phyloP scores from a whole-genome alignment of 805 yeast species.

The Barnettozyma botsteinii region DNA sequence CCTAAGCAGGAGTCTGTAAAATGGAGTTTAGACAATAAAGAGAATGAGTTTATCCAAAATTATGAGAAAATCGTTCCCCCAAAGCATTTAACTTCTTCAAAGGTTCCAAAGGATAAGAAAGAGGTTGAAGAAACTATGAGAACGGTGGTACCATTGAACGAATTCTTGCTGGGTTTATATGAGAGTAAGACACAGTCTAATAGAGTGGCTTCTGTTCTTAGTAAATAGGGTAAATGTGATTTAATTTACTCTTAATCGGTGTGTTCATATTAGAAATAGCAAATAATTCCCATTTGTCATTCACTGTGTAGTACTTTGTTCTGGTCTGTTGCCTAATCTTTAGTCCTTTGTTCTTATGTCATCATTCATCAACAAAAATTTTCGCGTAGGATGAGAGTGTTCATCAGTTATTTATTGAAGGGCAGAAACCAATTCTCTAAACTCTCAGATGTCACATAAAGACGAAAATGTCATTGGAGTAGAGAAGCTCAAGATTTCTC shows the following conservation, averaged over 20 bases:
- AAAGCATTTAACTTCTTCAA: too few relatives aligned
- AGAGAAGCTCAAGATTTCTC: conserved; percentile 2
- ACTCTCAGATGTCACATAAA: neutral
- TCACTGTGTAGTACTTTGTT: too few relatives aligned
- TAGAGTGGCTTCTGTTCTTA: conserved; percentile 4
- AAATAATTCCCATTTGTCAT: too few relatives aligned
- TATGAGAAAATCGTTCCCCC: conserved; percentile 18
- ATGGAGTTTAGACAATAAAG: conserved; percentile 27
- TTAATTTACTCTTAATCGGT: too few relatives aligned
- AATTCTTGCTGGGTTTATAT: conserved; percentile 4
- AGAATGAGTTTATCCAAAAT: conserved; percentile 12
- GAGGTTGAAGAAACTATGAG: neutral
- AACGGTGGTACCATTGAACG: conserved; percentile 1
- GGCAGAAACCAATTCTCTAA: too few relatives aligned
- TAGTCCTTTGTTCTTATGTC: too few relatives aligned
- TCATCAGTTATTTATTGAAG: too few relatives aligned
- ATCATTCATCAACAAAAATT: neutral
- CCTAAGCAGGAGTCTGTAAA: conserved; percentile 14
- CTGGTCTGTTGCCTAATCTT: too few relatives aligned
- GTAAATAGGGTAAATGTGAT: too few relatives aligned
- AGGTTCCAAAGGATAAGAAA: neutral
- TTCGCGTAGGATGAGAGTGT: neutral
- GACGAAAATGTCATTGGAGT: conserved; percentile 4
- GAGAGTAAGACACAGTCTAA: conserved; percentile 1
- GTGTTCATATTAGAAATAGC: too few relatives aligned